Base-by-base conservation (phyloP, 495 filamentous ascomycete genomes). In the Lichenothelia convexa region DNA sequence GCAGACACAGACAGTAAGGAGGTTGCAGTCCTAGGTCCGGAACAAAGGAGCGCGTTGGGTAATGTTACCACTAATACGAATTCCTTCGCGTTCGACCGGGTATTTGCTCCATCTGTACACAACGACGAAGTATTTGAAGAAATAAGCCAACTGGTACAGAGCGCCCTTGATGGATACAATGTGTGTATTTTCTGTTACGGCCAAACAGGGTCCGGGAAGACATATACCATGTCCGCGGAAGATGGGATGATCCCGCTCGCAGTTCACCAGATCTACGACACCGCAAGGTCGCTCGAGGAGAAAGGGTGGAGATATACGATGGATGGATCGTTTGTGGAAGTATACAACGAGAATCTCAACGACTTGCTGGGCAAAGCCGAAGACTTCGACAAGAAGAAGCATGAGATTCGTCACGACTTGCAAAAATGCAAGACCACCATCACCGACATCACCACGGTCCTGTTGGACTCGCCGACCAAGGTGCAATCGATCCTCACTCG, bases 131-230 rank as follows among this genome's bases (percentile, higher is more conserved):
- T 99, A 5, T 99, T 95, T 53, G 86, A 83, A 39, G 89, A 94
- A 50, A 95, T 95, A 58, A 89, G 81, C 40, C 91, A 99, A 48
- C 71, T 99, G 17, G 85, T 99, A 9, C 89, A 99, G 60, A 85
- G 78, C 44, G 91, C 91, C 1, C 64, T 99, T 31, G 89, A 99
- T 52, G 89, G 89, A 12, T 95, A 94, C 58, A 99, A 99, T 50
- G 89, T 99, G 22, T 94, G 87, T 57, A 95, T 99, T 44, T 93
- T 99, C 61, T 94, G 85, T 53, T 99, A 99, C 53, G 89, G 89
- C 23, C 89, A 99, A 53, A 97, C 89, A 3, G 89, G 89, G 3
- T 87, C 85, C 22, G 89, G 89, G 30, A 97, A 97, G 63, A 97
- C 89, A 1, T 78, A 75, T 48, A 95, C 91, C 16, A 99, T 99